phyloP scores from a whole-genome alignment of 805 yeast species.

The Komagataella kurtzmanii region DNA sequence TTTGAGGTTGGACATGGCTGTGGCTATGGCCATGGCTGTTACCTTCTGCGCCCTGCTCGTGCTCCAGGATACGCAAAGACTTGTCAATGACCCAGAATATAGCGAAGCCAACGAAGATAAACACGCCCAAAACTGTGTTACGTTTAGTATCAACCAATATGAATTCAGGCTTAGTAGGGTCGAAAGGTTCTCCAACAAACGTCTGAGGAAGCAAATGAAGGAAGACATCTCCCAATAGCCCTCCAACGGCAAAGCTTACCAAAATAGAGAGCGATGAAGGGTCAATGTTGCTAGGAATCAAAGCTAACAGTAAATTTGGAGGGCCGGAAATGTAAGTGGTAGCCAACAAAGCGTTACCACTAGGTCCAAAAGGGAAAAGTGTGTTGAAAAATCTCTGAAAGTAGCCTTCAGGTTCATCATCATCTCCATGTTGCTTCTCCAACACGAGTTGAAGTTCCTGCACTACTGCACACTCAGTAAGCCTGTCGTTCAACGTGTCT shows the following conservation, averaged over 20 bases:
- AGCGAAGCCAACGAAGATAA: slow-evolving; percentile 48
- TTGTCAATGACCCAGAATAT: slow-evolving; percentile 53
- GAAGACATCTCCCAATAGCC: slow-evolving; percentile 63
- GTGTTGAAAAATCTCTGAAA: slow-evolving; percentile 26
- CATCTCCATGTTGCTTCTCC: slow-evolving; percentile 1
- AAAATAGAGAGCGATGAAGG: slow-evolving; percentile 36
- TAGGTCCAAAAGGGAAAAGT: slow-evolving; percentile 41
- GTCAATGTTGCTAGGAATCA: slow-evolving; percentile 43
- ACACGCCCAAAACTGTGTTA: slow-evolving; percentile 34
- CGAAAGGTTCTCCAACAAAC: slow-evolving; percentile 36
- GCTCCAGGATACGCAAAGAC: slow-evolving; percentile 34
- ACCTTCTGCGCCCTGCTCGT: slow-evolving; percentile 13
- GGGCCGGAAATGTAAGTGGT: slow-evolving; percentile 52
- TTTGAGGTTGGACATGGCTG: slow-evolving; percentile 17
- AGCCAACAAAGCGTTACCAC: slow-evolving; percentile 48
- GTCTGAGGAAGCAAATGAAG: slow-evolving; percentile 62
- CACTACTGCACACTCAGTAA: slow-evolving; percentile 25
- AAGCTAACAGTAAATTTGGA: slow-evolving; percentile 41
- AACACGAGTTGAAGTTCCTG: slow-evolving; percentile 18
- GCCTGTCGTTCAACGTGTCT: slow-evolving; percentile 15
- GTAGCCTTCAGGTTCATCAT: slow-evolving; percentile 10
- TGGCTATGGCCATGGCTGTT: slow-evolving; percentile 34
- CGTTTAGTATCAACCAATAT: slow-evolving; percentile 38
- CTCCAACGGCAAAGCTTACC: slow-evolving; percentile 67
- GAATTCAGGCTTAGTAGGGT: slow-evolving; percentile 24